Conservation (phyloP, 2,329 filamentous ascomycete species). For the Aspergillus luchuensis region DNA sequence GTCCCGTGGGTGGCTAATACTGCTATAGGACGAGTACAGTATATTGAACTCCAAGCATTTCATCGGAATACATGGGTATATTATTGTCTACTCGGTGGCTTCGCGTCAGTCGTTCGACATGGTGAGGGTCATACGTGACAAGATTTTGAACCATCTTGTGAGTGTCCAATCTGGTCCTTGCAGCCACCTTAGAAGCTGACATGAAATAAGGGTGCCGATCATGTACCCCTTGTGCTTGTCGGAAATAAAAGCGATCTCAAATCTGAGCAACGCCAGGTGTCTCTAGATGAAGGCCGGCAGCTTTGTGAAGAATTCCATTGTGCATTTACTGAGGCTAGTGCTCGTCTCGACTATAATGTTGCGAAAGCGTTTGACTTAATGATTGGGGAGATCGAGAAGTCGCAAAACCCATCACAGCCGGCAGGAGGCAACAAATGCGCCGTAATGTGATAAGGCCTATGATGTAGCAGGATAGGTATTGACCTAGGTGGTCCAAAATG, state of each 20-base stretch:
- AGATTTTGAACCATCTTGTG: conserved; percentile 95
- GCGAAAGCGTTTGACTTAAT: conserved; percentile 89
- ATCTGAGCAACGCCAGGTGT: conserved; percentile 90
- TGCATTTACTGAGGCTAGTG: conserved; percentile 92
- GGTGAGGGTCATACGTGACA: conserved; percentile 92
- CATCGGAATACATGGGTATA: conserved; percentile 97
- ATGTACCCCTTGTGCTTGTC: conserved; percentile 89
- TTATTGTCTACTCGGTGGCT: conserved; percentile 97
- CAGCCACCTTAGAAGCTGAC: not conserved
- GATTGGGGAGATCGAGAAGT: conserved; percentile 92
- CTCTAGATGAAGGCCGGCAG: conserved; percentile 78
- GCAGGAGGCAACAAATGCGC: conserved; percentile 77
- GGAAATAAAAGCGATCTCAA: conserved; percentile 96
- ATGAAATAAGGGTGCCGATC: conserved; percentile 73
- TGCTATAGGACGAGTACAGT: conserved; percentile 85
- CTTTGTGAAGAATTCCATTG: conserved; percentile 85
- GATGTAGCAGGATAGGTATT: not conserved
- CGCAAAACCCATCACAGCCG: conserved; percentile 84
- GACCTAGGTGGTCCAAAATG: not conserved
- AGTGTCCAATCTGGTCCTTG: conserved; percentile 30
- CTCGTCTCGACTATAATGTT: conserved; percentile 92
- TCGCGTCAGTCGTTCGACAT: conserved; percentile 96
- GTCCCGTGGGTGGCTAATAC: conserved; percentile 16
- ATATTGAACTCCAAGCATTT: conserved; percentile 99
- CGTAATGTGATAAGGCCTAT: conserved; percentile 68